phyloP scores from a whole-genome alignment of 257 asterid genomes.

The Solanum tarapatanum region DNA sequence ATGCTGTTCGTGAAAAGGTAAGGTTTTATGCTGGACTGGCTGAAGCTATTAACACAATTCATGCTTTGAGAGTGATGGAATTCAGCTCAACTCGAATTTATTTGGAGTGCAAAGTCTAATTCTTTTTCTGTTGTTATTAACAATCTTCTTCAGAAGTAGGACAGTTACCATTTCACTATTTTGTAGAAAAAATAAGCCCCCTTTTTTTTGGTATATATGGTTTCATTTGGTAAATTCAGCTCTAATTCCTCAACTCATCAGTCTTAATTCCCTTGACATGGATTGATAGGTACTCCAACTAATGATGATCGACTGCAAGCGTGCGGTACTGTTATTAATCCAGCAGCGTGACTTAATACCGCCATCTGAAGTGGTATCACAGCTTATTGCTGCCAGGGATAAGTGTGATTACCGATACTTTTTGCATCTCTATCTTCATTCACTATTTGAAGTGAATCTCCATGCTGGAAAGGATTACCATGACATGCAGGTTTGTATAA shows the following conservation, averaged over 20 bases:
- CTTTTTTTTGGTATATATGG: neutral
- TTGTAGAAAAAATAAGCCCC: neutral
- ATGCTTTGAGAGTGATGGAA: neutral
- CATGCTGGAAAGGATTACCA: constrained; percentile 89
- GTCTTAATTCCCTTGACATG: constrained; percentile 7
- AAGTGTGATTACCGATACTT: constrained; percentile 54
- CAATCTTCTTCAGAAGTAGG: neutral
- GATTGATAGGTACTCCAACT: constrained; percentile 78
- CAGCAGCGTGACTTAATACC: constrained; percentile 57
- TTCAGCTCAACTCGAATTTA: neutral
- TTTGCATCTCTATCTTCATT: constrained; percentile 66
- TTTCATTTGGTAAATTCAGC: neutral
- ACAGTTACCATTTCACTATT: neutral
- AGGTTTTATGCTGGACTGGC: neutral
- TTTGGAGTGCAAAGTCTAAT: neutral
- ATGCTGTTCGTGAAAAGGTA: constrained; percentile 78
- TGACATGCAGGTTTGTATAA: constrained; percentile 81
- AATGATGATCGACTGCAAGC: constrained; percentile 86
- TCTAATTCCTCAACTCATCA: neutral
- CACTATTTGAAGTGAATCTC: constrained; percentile 60
- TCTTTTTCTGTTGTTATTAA: neutral
- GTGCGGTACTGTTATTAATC: constrained; percentile 64
- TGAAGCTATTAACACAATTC: neutral
- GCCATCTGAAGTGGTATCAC: constrained; percentile 81
- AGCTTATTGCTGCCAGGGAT: constrained; percentile 56